Conservation (phyloP, 139 green algal genomes). For the Protoeuglena noctilucae region DNA sequence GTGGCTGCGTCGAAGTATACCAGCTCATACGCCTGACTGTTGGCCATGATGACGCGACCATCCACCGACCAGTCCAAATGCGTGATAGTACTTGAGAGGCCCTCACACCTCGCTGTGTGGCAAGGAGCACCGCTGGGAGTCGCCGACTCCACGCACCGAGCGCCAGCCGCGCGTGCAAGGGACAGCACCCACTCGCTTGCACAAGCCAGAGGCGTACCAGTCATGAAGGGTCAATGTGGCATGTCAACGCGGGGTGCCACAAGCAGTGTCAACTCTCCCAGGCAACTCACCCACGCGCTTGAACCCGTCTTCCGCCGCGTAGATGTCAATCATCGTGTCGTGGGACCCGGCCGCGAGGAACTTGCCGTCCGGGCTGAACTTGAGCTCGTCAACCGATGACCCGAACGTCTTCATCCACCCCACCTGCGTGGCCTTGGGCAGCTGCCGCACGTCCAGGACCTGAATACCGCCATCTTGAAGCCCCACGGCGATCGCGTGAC, state of each 20-base stretch:
- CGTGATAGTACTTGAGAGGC: slow-evolving; percentile 31
- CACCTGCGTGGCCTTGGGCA: slow-evolving; percentile 10
- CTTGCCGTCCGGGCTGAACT: slow-evolving; percentile 37
- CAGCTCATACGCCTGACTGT: slow-evolving; percentile 33
- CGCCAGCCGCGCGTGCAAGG: too few relatives aligned
- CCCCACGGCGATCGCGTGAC: slow-evolving; percentile 36
- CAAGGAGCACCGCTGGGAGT: too few relatives aligned
- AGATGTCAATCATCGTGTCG: slow-evolving; percentile 47
- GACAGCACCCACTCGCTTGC: too few relatives aligned
- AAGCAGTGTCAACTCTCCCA: too few relatives aligned
- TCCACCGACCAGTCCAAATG: slow-evolving; percentile 43
- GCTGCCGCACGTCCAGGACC: slow-evolving; percentile 20
- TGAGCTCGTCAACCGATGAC: slow-evolving; percentile 26
- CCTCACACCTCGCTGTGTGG: slow-evolving; percentile 11
- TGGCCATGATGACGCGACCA: slow-evolving; percentile 25
- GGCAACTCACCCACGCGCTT: slow-evolving; percentile 19
- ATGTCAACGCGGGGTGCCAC: too few relatives aligned
- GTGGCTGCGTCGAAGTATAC: slow-evolving; percentile 40
- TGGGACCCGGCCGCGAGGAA: slow-evolving; percentile 33
- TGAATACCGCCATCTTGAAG: slow-evolving; percentile 32
- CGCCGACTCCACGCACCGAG: too few relatives aligned
- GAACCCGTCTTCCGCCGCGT: slow-evolving; percentile 21
- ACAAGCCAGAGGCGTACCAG: too few relatives aligned
- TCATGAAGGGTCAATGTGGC: too few relatives aligned
- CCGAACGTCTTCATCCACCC: background rate